Percentiles rank a stretch among this genome's conserved stretches.
phyloP scores from a whole-genome alignment of 352 stramenopile species.

The Globisporangium rhizosaccharum region DNA sequence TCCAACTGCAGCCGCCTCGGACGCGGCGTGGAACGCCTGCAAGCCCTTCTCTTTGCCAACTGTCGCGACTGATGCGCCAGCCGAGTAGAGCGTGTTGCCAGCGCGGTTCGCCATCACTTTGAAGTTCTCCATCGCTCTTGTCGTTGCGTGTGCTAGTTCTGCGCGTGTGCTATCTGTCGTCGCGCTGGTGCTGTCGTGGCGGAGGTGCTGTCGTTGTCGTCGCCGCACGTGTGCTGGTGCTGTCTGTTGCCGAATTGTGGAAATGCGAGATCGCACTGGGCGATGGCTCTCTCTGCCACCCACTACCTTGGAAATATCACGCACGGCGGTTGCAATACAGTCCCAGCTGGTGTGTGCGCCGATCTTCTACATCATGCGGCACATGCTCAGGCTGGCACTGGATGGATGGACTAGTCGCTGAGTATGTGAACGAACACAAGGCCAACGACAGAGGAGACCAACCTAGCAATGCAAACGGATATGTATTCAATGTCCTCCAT shows the following conservation, averaged over 20 bases:
- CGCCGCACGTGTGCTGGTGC: neutral
- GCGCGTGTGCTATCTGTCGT: too few relatives aligned
- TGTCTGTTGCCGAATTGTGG: neutral
- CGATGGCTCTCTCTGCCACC: too few relatives aligned
- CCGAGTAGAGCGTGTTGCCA: constrained; percentile 67
- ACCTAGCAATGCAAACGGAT: neutral
- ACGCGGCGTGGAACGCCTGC: constrained; percentile 21
- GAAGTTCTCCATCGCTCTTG: constrained; percentile 42
- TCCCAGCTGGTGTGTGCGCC: too few relatives aligned
- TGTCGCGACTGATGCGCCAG: constrained; percentile 39
- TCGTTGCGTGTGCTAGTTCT: neutral
- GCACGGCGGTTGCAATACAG: neutral
- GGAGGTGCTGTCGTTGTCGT: too few relatives aligned
- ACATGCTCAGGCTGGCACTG: too few relatives aligned
- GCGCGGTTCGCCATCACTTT: constrained; percentile 71
- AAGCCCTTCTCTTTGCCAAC: constrained; percentile 43
- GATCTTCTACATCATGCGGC: neutral
- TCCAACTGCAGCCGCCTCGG: constrained; percentile 20
- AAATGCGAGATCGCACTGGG: neutral
- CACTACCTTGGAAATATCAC: too few relatives aligned
- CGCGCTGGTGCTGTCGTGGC: too few relatives aligned
- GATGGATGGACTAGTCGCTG: too few relatives aligned
- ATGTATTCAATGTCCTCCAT: neutral
- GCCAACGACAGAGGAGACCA: too few relatives aligned
- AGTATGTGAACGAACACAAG: too few relatives aligned